These are phyloP conservation scores for Rhodotorula diobovata DNA, from an alignment of 768 basidiomycete species.

Conservation along the genomic window DNA sequence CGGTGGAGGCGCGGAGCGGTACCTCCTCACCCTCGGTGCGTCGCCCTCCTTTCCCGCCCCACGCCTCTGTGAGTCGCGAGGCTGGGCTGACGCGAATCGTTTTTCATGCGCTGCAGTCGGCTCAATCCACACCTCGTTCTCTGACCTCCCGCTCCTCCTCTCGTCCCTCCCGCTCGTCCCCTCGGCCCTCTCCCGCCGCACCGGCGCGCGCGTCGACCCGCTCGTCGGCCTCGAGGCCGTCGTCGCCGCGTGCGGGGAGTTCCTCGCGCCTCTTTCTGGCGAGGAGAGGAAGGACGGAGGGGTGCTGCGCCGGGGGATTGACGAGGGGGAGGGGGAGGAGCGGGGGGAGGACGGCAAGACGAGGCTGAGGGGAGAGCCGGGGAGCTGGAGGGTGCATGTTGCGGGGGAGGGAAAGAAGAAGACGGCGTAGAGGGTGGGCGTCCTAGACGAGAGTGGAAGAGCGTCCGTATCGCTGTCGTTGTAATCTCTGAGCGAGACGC, in stretches of 20 bases:
- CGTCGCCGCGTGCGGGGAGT: conserved; percentile 15
- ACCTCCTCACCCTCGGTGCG: conserved; percentile 31
- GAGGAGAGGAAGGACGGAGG: neutral
- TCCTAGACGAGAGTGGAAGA: too few species aligned
- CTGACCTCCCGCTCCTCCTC: conserved; percentile 38
- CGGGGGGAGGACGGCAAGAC: neutral
- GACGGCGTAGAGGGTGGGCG: neutral
- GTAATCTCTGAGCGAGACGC: too few species aligned
- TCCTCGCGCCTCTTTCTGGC: conserved; percentile 12
- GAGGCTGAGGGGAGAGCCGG: conserved; percentile 4
- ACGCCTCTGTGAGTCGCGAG: too few species aligned
- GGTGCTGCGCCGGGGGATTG: neutral
- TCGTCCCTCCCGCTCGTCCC: conserved; percentile 11
- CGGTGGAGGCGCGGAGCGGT: neutral
- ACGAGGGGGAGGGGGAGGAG: conserved; percentile 5
- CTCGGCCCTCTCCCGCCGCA: neutral
- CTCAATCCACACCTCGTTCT: conserved; percentile 41
- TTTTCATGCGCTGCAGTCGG: conserved; percentile 23
- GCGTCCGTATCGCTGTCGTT: too few species aligned
- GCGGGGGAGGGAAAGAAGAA: neutral
- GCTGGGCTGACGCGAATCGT: too few species aligned
- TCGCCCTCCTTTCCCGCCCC: too few species aligned
- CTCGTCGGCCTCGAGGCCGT: neutral
- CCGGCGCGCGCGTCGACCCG: conserved; percentile 9
- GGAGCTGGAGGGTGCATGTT: conserved; percentile 6